Conservation (phyloP, 208 protist species). For the Crithidia mellificae region DNA sequence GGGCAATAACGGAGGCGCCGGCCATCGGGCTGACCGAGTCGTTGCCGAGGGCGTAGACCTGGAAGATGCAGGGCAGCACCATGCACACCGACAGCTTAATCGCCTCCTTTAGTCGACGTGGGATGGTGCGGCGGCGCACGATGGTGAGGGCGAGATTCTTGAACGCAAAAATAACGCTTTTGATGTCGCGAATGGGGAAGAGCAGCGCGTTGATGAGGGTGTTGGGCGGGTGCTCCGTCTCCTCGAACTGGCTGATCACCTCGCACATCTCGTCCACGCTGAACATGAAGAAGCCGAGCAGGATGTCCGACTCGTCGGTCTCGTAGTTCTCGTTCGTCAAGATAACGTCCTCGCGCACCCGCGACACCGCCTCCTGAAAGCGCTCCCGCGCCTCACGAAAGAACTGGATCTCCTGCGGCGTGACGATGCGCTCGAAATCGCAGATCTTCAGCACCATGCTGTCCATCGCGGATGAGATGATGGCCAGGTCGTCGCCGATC, state of each 20-base stretch:
- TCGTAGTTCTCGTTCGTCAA: slow-evolving; percentile 91
- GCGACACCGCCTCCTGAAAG: slow-evolving; percentile 85
- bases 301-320: slow-evolving; percentile 87
- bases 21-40: slow-evolving; percentile 76
- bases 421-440: slow-evolving; percentile 72
- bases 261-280: slow-evolving; percentile 88
- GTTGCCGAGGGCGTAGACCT: slow-evolving; percentile 83
- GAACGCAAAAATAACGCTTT: slow-evolving; percentile 66
- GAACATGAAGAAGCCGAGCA: slow-evolving; percentile 92
- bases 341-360: slow-evolving; percentile 86
- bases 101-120: slow-evolving; percentile 85
- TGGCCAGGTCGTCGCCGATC: slow-evolving; percentile 75
- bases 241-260: slow-evolving; percentile 73
- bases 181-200: slow-evolving; percentile 60
- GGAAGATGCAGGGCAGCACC: slow-evolving; percentile 82
- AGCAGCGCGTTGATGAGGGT: slow-evolving; percentile 49
- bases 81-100: slow-evolving; percentile 92
- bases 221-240: slow-evolving; percentile 51
- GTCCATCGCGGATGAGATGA: slow-evolving; percentile 88
- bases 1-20: slow-evolving; percentile 84
- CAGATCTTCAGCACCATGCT: slow-evolving; percentile 91
- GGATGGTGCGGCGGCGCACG: slow-evolving; percentile 60
- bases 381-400: slow-evolving; percentile 75
- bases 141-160: slow-evolving; percentile 53
- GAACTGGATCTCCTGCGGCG: slow-evolving; percentile 67